Conservation (phyloP, 192 early-diverging fungal genomes). For the Haplosporangium gracile region DNA sequence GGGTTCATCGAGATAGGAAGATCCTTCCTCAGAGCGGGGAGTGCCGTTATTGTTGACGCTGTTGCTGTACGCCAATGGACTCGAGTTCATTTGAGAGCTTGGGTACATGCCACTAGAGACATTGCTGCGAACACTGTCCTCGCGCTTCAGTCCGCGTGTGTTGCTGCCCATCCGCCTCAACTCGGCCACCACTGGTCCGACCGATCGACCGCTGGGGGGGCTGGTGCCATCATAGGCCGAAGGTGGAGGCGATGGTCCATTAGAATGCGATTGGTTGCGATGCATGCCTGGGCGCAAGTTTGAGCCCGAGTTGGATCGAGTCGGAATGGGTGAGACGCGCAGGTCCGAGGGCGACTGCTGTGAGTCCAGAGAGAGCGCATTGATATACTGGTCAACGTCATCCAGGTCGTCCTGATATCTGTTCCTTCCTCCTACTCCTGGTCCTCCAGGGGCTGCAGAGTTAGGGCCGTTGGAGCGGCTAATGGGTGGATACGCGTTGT, state of each 20-base stretch:
- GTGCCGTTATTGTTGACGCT: not conserved
- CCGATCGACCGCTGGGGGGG: not conserved
- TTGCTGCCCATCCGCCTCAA: conserved; percentile 28
- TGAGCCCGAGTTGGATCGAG: conserved; percentile 23
- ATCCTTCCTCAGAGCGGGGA: conserved; percentile 27
- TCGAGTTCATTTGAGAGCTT: conserved; percentile 5
- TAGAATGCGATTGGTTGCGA: conserved; percentile 20
- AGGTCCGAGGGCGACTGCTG: conserved; percentile 3
- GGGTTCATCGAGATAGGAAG: conserved; percentile 26
- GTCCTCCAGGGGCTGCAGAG: conserved; percentile 11
- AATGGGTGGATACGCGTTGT: not conserved
- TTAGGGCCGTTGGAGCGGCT: not conserved
- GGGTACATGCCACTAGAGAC: not conserved
- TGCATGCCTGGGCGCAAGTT: conserved; percentile 7
- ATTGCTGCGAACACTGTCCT: conserved; percentile 37
- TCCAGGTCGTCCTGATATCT: conserved; percentile 47
- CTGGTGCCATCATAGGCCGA: not conserved
- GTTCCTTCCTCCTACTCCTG: conserved; percentile 14
- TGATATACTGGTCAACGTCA: conserved; percentile 41
- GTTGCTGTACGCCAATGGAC: conserved; percentile 24
- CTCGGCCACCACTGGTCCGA: conserved; percentile 16
- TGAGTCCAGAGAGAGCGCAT: conserved; percentile 21
- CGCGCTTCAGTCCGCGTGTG: conserved; percentile 25
- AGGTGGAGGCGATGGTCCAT: not conserved
- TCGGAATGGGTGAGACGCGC: not conserved